phyloP scores from a whole-genome alignment of 2,329 filamentous ascomycete species.

The Aureobasidium melanogenum region DNA sequence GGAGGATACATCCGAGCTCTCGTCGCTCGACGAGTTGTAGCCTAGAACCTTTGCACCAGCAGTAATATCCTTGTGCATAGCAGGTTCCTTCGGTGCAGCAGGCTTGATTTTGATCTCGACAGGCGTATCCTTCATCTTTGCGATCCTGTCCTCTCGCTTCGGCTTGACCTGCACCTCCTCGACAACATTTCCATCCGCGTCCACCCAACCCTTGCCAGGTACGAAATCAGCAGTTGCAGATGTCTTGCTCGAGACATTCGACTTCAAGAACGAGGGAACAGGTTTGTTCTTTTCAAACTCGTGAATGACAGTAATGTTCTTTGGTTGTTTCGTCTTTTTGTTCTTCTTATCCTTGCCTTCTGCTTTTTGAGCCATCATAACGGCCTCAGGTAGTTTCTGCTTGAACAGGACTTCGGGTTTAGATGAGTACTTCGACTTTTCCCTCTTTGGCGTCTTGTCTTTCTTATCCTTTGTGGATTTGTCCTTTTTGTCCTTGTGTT shows the following conservation, averaged over 20 bases:
- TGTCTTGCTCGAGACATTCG: constrained; percentile 34
- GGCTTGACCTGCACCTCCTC: constrained; percentile 38
- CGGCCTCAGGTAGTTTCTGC: constrained; percentile 47
- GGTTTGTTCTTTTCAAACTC: constrained; percentile 83
- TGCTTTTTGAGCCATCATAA: constrained; percentile 32
- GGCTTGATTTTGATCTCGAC: constrained; percentile 11
- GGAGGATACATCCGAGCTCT: constrained; percentile 9
- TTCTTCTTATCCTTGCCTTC: constrained; percentile 50
- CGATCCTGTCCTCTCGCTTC: constrained; percentile 7
- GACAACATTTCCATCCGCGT: constrained; percentile 66
- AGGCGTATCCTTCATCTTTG: neutral
- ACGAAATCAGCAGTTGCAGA: constrained; percentile 56
- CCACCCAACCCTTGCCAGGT: constrained; percentile 82
- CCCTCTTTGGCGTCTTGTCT: constrained; percentile 49
- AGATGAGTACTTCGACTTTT: constrained; percentile 65
- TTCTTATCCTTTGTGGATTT: constrained; percentile 61
- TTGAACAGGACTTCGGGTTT: constrained; percentile 81
- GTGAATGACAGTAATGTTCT: constrained; percentile 60
- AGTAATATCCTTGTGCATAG: neutral
- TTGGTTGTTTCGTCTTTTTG: constrained; percentile 41
- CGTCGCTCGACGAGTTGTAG: constrained; percentile 3
- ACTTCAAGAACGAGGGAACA: constrained; percentile 72
- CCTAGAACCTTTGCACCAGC: constrained; percentile 13
- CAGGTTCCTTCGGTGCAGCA: constrained; percentile 15
- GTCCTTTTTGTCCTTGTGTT: constrained; percentile 42